Percentiles rank a stretch among this genome's conserved stretches.
These are phyloP conservation scores for Hortaea sp. DNA, from an alignment of 2,329 filamentous ascomycete species.

Conservation along the genomic window DNA sequence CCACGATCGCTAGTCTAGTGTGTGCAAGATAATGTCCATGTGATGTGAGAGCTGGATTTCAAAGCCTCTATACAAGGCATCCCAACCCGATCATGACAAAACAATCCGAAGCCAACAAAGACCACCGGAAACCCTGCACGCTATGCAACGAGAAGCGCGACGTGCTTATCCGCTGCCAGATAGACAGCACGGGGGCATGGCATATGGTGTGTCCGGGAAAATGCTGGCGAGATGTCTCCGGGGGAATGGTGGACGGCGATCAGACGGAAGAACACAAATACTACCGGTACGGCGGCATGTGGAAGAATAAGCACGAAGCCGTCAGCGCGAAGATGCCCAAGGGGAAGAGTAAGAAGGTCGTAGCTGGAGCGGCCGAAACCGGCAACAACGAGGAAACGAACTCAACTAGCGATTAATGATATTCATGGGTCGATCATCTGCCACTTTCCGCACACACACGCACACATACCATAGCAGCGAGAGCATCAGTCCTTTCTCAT, in stretches of 20 bases:
- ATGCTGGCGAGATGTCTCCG: constrained; percentile 35
- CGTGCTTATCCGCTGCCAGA: constrained; percentile 35
- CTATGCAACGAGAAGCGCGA: constrained; percentile 28
- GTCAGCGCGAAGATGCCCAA: constrained; percentile 33
- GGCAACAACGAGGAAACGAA: no score
- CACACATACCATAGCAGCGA: no score
- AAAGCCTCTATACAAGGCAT: no score
- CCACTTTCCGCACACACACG: no score
- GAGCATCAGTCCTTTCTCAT: no score
- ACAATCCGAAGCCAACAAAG: background rate
- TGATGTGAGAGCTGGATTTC: no score
- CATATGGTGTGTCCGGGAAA: constrained; percentile 35
- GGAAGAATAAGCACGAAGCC: constrained; percentile 34
- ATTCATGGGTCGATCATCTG: no score
- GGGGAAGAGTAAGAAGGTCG: constrained; percentile 7
- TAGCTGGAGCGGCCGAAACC: background rate
- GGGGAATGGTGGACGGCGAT: constrained; percentile 34
- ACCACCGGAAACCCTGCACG: constrained; percentile 30
- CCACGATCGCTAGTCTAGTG: no score
- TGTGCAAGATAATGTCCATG: no score
- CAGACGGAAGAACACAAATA: constrained; percentile 23
- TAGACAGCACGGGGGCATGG: constrained; percentile 31
- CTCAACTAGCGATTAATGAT: no score
- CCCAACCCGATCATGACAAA: background rate
- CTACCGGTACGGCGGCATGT: constrained; percentile 31